Base-by-base conservation (phyloP, 129 eudicot genomes). In the Tanacetum coccineum region DNA sequence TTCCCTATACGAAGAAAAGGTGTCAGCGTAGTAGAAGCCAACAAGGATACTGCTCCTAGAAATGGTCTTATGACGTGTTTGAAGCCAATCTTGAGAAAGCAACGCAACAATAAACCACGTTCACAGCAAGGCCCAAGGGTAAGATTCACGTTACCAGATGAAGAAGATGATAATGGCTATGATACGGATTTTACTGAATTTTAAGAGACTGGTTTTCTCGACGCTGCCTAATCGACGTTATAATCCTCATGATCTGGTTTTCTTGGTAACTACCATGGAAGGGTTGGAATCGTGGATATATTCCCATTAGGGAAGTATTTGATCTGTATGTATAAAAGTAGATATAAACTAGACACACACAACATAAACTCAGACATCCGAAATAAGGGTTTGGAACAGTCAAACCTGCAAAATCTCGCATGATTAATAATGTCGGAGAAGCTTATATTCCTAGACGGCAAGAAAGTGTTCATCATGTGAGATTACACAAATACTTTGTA, bases 181-280 rank as follows among this genome's bases (percentile, higher is more conserved):
- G 62, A 72, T 30, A 32, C 50, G 40, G 57, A 76, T 42, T 68
- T 64, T 62, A 53, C 65, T 30, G 69, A 74, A 11, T 69, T 70
- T 12, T 55, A 50, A 65, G 78, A 40, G 30, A 49, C 18, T 19
- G 45, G 11, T 20, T 13, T 62, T 59, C 32, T 65, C 44, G 57
- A 15, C 51, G 52, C 66, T 63, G 2, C n/a, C 47, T 51, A 61
- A 39, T n/a, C 14, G 65, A 75, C 15, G 8, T 13, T 53, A 59
- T 70, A 62, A 74, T 74, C 77, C 80, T 70, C 57, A 67, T 80
- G 74, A 75, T 70, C 80, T 70, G 81, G 74, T 80, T 80, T 79
- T 63, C 70, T 47, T 46, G 67, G 50, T 54, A 52, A 75, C 61
- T 74, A 65, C 73, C 80, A 80, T 56, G 76, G 81, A 71, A 67